Evolutionary conservation across 2,329 filamentous ascomycete species (phyloP).

Genomic region (Ophiostoma sp.): DNA sequence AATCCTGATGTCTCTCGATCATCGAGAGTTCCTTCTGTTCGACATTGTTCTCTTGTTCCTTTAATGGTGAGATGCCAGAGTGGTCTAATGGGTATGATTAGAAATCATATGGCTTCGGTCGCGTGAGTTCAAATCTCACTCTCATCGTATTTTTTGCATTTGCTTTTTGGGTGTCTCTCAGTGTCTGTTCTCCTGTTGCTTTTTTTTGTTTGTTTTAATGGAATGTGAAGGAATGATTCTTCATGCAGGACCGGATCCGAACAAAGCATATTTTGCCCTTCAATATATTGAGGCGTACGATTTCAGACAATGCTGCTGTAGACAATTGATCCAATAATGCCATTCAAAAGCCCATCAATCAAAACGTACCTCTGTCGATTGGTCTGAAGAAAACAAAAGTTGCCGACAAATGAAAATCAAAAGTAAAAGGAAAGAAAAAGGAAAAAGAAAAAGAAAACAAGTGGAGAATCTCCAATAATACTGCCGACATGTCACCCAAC

Average conservation of each 20-base stretch:
- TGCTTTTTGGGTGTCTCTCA: not conserved
- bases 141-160: slow-evolving; percentile 2
- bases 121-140: slow-evolving; percentile 11
- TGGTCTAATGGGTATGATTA: slow-evolving; percentile 11
- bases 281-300: too few relatives aligned
- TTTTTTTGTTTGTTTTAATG: not conserved
- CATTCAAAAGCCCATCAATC: too few relatives aligned
- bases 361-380: not conserved
- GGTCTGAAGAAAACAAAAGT: not conserved
- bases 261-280: not conserved
- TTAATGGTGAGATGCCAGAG: slow-evolving; percentile 9
- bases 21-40: not conserved
- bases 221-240: not conserved
- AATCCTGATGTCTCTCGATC: slow-evolving; percentile 35
- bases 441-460: not conserved
- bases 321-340: too few relatives aligned
- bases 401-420: not conserved
- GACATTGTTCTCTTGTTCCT: slow-evolving; percentile 7
- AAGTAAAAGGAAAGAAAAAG: not conserved
- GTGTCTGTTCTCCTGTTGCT: not conserved
- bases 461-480: not conserved
- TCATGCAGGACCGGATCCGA: not conserved
- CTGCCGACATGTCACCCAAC: not conserved
- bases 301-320: too few relatives aligned
- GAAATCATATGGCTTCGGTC: slow-evolving; percentile 11